Evolutionary conservation across 768 basidiomycete species (phyloP).

Genomic region (Xerocomellus chrysenteron): DNA sequence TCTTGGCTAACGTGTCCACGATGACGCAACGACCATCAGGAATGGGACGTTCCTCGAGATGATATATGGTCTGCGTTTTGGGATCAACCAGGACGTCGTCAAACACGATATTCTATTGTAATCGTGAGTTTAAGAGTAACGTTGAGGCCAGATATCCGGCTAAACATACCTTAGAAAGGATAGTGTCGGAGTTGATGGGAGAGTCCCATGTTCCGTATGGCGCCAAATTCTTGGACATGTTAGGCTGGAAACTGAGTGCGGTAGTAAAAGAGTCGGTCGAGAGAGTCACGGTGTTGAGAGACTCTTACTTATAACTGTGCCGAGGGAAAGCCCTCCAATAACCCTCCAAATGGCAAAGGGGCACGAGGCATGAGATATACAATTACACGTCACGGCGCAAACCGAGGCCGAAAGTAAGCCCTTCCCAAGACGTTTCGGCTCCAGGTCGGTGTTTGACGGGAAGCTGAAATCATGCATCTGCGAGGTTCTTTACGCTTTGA

Average conservation of each 20-base stretch:
- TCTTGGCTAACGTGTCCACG: conserved; percentile 41
- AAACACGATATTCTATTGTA: conserved; percentile 27
- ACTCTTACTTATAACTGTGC: neutral
- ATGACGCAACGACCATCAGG: conserved; percentile 47
- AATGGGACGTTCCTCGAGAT: conserved; percentile 55
- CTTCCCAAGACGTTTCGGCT: neutral
- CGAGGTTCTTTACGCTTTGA: no score
- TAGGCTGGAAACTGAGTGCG: neutral
- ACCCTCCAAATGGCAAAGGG: neutral
- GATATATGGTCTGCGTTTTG: conserved; percentile 43
- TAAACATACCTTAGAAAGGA: conserved; percentile 40
- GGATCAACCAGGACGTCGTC: conserved; percentile 55
- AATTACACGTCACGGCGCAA: neutral
- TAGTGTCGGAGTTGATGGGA: conserved; percentile 49
- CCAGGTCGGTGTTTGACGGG: neutral
- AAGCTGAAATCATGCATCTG: no score
- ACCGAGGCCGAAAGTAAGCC: neutral
- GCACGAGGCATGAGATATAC: neutral
- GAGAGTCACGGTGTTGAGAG: neutral
- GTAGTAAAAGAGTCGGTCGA: neutral
- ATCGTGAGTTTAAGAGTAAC: neutral
- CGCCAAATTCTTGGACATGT: conserved; percentile 25
- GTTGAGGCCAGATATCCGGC: no score
- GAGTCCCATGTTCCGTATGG: conserved; percentile 64
- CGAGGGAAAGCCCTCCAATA: neutral